Base-by-base conservation (phyloP, 176 grass and related monocot genomes). In the Saccharum officinarum region DNA sequence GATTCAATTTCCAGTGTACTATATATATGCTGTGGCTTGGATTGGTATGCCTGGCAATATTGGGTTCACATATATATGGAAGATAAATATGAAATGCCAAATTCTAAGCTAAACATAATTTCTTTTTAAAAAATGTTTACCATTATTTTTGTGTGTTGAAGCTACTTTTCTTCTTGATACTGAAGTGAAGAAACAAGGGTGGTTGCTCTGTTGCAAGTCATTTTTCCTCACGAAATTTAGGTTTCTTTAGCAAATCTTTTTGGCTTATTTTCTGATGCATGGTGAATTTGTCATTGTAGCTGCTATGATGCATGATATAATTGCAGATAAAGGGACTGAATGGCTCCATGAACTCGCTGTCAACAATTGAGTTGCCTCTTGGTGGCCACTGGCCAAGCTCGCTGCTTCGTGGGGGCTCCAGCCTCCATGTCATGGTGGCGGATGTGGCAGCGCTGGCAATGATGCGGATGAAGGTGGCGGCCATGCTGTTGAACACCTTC, bases 271-370 rank as follows among this genome's bases (percentile, higher is more conserved):
- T 7, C n/a, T 41, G 26, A 25, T 65, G 17, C 26, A 25, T 14
- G 23, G 15, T 47, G 31, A 69, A 85, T 79, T 62, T 39, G 46
- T 62, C 8, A 55, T 85, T 63, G 18, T 42, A 30, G 54, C 7
- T 38, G 4, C 65, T 63, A 79, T 20, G 33, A 34, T 34, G 33
- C 33, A 34, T 34, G 33, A 34, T 34, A 34, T 2, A 8, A 86
- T 98, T 72, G 0, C 0, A 3, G 85, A 88, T 67, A 76, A 88
- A 33, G 31, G 31, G 31, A 33, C 31, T 33, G 33, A 34, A 34
- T 34, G 3, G 89, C 83, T 97, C 40, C 90, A 86, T 22, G 92
- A 95, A 40, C 91, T 95, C 74, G 95, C 91, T 14, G 71, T 75
- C 59, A 91, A 34, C 33, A 34, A 34, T 34, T 34, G 33, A 34